A percentile compares a stretch with the other conserved stretches of the same genome.
These are phyloP conservation scores for Ambrosiella cleistominuta DNA, from an alignment of 2,329 filamentous ascomycete genomes.

Conservation along the genomic window DNA sequence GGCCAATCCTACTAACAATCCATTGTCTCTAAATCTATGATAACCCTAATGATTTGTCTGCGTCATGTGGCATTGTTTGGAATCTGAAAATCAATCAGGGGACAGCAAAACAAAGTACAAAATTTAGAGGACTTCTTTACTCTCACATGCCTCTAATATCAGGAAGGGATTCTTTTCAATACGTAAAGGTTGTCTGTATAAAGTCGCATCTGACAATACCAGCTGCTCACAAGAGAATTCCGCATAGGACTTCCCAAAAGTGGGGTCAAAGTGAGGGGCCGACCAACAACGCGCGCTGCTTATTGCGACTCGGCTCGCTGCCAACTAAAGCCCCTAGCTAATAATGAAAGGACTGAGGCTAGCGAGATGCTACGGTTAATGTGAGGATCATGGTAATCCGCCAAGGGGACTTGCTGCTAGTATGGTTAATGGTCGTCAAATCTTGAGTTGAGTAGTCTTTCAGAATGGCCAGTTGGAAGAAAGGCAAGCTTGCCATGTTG, in stretches of 20 bases:
- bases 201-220: background rate
- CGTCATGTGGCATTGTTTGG: too few relatives aligned
- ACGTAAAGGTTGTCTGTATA: too few relatives aligned
- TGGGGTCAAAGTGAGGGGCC: slow-evolving; percentile 7
- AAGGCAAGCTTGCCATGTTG: background rate
- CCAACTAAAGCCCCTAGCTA: background rate
- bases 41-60: too few relatives aligned
- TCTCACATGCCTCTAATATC: too few relatives aligned
- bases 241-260: background rate
- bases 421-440: background rate
- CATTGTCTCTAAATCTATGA: too few relatives aligned
- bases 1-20: too few relatives aligned
- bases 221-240: background rate
- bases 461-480: background rate
- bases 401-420: background rate
- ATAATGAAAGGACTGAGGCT: background rate
- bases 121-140: too few relatives aligned
- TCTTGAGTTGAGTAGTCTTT: too few relatives aligned
- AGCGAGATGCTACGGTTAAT: background rate
- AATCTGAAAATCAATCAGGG: too few relatives aligned
- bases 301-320: background rate
- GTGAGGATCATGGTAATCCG: background rate
- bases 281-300: background rate
- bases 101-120: too few relatives aligned
- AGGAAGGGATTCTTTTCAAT: too few relatives aligned